phyloP scores from a whole-genome alignment of 2,329 filamentous ascomycete species.

The Canariomyces notabilis region DNA sequence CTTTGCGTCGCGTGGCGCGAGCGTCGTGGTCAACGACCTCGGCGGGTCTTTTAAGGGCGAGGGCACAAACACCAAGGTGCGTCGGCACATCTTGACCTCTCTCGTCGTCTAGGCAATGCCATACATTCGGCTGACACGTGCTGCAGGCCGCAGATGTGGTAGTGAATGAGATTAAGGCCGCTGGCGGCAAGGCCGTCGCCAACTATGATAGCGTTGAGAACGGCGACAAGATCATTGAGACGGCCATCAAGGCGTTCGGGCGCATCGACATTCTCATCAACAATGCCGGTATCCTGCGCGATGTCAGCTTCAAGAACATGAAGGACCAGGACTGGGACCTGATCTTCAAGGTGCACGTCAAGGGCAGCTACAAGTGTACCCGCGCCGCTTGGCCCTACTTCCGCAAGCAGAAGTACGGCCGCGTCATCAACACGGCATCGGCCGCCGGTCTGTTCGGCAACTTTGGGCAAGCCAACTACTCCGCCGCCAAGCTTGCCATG shows the following conservation, averaged over 20 bases:
- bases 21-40: slow-evolving; percentile 84
- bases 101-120: too few relatives aligned
- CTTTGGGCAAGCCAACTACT: slow-evolving; percentile 96
- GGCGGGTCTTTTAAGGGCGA: slow-evolving; percentile 92
- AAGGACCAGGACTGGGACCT: slow-evolving; percentile 96
- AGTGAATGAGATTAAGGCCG: slow-evolving; percentile 76
- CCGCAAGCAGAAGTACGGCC: slow-evolving; percentile 96
- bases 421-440: slow-evolving; percentile 95
- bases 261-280: slow-evolving; percentile 95
- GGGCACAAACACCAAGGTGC: slow-evolving; percentile 78
- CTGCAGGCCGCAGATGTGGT: slow-evolving; percentile 73
- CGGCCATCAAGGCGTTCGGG: slow-evolving; percentile 73
- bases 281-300: slow-evolving; percentile 92
- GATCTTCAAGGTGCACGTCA: slow-evolving; percentile 87
- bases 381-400: slow-evolving; percentile 96
- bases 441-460: slow-evolving; percentile 91
- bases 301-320: slow-evolving; percentile 98
- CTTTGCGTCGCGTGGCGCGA: slow-evolving; percentile 79
- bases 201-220: slow-evolving; percentile 96
- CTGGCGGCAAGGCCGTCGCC: slow-evolving; percentile 90
- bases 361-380: slow-evolving; percentile 91
- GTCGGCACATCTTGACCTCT: slow-evolving; percentile 18
- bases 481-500: slow-evolving; percentile 89
- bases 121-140: slow-evolving; percentile 6
- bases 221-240: slow-evolving; percentile 91